phyloP scores from a whole-genome alignment of 108 stramenopile species.

The Conticribra weissflogii region DNA sequence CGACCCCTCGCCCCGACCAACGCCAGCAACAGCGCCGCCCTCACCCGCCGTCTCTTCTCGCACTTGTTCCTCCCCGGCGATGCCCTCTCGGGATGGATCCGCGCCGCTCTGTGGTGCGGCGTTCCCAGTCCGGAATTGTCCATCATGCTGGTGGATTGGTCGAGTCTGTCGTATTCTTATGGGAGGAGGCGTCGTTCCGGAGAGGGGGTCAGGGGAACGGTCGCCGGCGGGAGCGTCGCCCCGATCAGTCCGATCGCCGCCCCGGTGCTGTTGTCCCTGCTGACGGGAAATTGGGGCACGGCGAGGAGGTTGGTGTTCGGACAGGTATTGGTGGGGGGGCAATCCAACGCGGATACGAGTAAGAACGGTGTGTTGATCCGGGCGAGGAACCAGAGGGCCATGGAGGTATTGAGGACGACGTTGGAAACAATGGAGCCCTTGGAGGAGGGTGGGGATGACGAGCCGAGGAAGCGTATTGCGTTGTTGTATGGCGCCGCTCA shows the following conservation, averaged over 20 bases:
- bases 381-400: constrained; percentile 72
- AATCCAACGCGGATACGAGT: constrained; percentile 33
- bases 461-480: constrained; percentile 25
- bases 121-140: constrained; percentile 76
- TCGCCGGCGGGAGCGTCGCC: constrained; percentile 12
- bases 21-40: constrained; percentile 12
- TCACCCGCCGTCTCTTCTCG: constrained; percentile 74
- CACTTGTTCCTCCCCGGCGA: constrained; percentile 77
- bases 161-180: constrained; percentile 47
- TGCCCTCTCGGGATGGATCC: constrained; percentile 53
- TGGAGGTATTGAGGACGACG: constrained; percentile 53
- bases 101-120: constrained; percentile 62
- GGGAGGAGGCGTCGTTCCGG: constrained; percentile 13
- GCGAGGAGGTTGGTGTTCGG: constrained; percentile 70
- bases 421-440: constrained; percentile 5
- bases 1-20: constrained; percentile 59
- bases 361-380: constrained; percentile 47
- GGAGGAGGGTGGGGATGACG: neutral
- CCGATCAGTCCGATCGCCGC: constrained; percentile 45
- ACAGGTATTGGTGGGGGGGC: constrained; percentile 60
- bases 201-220: neutral
- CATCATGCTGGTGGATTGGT: constrained; percentile 80
- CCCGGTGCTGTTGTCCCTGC: constrained; percentile 41
- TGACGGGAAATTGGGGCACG: constrained; percentile 42
- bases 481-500: constrained; percentile 78